Conservation (phyloP, 2,329 filamentous ascomycete genomes). For the Cytospora paraplurivora region DNA sequence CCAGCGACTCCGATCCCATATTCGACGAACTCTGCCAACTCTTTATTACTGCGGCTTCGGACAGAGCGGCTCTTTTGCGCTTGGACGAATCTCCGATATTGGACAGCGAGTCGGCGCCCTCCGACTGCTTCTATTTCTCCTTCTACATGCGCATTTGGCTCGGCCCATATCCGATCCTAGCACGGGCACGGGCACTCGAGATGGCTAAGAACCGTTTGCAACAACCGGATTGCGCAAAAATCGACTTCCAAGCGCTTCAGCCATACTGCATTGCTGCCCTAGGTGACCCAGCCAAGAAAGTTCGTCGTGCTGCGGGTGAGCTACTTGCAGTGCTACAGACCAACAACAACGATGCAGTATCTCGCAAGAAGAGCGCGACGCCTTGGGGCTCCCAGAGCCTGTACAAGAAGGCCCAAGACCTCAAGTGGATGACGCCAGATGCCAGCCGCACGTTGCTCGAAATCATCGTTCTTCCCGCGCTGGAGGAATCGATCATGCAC, state of each 20-base stretch:
- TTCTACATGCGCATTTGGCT: conserved; percentile 79
- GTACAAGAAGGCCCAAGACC: conserved; percentile 60
- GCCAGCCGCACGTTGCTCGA: conserved; percentile 64
- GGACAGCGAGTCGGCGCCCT: conserved; percentile 54
- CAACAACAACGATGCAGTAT: conserved; percentile 36
- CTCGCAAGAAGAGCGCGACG: conserved; percentile 43
- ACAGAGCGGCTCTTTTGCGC: conserved; percentile 46
- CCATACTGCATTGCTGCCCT: conserved; percentile 79
- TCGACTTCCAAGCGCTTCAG: conserved; percentile 78
- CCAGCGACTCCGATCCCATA: conserved; percentile 51
- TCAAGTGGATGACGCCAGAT: conserved; percentile 61
- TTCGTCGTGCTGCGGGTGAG: conserved; percentile 74
- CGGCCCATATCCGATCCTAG: conserved; percentile 68
- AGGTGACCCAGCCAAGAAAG: conserved; percentile 71
- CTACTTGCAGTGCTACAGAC: conserved; percentile 57
- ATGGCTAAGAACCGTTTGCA: conserved; percentile 62
- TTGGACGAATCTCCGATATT: conserved; percentile 61
- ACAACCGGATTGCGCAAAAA: conserved; percentile 47
- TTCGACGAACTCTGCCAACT: conserved; percentile 62
- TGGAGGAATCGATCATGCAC: conserved; percentile 89
- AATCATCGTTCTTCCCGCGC: conserved; percentile 67
- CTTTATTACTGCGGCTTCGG: conserved; percentile 57
- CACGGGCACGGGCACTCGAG: conserved; percentile 69
- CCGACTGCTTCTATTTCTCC: conserved; percentile 68
- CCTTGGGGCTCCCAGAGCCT: conserved; percentile 65